phyloP scores from a whole-genome alignment of 371 early-diverging fungal species.

The Rhizopus stolonifer region DNA sequence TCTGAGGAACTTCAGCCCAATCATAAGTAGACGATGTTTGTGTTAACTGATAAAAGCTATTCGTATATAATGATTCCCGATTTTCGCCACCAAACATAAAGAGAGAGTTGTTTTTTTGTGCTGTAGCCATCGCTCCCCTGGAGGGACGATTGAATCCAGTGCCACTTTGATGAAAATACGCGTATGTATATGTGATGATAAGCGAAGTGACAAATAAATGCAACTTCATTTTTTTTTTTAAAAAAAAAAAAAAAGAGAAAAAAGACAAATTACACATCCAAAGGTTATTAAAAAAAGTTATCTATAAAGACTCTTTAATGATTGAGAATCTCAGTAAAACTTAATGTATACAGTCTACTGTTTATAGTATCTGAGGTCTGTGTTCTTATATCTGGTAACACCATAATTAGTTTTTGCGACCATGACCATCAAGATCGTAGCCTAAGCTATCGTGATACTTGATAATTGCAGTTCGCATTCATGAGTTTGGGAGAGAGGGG shows the following conservation, averaged over 20 bases:
- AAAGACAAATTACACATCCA: no score
- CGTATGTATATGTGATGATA: not conserved
- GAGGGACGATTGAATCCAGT: slow-evolving; percentile 23
- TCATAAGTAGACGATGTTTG: slow-evolving; percentile 20
- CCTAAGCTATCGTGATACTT: no score
- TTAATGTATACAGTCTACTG: no score
- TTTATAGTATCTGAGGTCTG: no score
- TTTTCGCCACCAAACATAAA: slow-evolving; percentile 34
- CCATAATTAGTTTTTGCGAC: no score
- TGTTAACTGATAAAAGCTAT: slow-evolving; percentile 24
- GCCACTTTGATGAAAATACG: slow-evolving; percentile 26
- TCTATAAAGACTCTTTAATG: no score
- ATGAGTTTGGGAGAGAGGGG: no score
- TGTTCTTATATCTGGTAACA: no score
- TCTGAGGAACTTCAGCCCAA: slow-evolving; percentile 32
- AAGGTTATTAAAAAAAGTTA: not conserved
- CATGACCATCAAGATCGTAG: no score
- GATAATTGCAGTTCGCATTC: no score
- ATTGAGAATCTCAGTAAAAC: no score
- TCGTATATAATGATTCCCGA: slow-evolving; percentile 17
- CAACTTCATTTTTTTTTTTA: not conserved
- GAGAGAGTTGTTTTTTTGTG: slow-evolving; percentile 24
- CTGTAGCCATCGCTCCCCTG: slow-evolving; percentile 27
- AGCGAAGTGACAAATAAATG: not conserved
- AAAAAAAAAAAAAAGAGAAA: no score